Conservation (phyloP, 148 eudicot species). For the Beta vulgaris region DNA sequence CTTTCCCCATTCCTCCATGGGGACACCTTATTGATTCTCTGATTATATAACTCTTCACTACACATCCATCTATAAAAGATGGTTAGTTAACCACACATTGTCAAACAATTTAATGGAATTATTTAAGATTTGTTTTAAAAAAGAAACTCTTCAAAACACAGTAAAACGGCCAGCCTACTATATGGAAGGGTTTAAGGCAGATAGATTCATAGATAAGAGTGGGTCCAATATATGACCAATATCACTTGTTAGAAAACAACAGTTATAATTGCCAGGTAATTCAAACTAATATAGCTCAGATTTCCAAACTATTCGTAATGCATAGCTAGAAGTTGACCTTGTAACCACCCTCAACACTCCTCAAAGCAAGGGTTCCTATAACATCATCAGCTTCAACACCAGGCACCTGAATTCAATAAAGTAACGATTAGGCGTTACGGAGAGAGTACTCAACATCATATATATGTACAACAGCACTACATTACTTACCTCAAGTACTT, state of each 20-base stretch:
- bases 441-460: slow-evolving; percentile 1
- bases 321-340: slow-evolving; percentile 49
- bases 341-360: slow-evolving; percentile 80
- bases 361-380: slow-evolving; percentile 87
- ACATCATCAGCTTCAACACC: slow-evolving; percentile 99
- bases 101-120: no score
- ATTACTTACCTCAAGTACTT: slow-evolving; percentile 80
- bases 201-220: neutral
- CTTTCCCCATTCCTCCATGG: neutral
- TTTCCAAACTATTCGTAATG: neutral
- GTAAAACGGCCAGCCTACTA: neutral
- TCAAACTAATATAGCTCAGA: neutral
- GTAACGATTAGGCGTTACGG: slow-evolving; percentile 6
- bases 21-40: neutral
- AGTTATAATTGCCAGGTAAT: neutral
- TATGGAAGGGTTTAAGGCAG: neutral
- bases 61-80: no score
- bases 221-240: neutral
- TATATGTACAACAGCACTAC: slow-evolving; percentile 1
- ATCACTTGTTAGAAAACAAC: neutral
- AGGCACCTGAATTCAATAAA: slow-evolving; percentile 62
- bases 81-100: no score
- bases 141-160: no score
- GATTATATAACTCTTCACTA: neutral
- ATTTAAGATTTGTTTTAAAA: no score